Base-by-base conservation (phyloP, 768 basidiomycete species). In the Collybia nuda region DNA sequence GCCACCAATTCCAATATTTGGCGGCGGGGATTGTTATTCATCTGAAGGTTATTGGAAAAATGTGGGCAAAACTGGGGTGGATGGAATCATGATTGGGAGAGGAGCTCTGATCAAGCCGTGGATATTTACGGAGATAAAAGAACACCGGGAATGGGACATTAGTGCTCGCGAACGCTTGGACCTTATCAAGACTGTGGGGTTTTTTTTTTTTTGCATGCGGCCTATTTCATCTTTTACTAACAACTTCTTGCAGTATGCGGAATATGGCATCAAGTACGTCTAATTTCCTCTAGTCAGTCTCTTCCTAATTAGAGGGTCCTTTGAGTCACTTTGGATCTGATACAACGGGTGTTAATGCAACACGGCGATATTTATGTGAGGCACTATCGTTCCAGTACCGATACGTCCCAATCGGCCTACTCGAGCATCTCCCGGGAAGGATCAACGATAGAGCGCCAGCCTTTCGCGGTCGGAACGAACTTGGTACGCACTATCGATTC, bases 91-190 rank as follows among this genome's bases (percentile, higher is more conserved):
- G 97, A 79, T 98, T 29, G 97, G 86, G 1, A 77, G 97, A 18
- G 97, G 97, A 0, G 96, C 94, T 0, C 72, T 98, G 43, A 97
- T 98, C 67, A 99, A 99, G 68, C 90, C 92, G 0, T 93, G 90
- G 90, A 86, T 95, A 47, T 96, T 95, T 67, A 96, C 93, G 0
- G 97, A 99, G 67, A 82, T 98, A 62, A 88, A 93, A 64, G 97
- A 98, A 62, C 78, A 73, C 18, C 69, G 93, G 21, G 94, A 97
- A 62, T 98, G 95, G 94, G 93, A 95, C 62, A 95, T 94, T 58
- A 88, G 84, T 60, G 81, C 91, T 12, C 75, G 84, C 5, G 94
- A 97, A 69, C 75, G 94, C 26, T 71, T 97, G 37, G 91, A 92
- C 38, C 69, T 87, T 21, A 79, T 94, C 40, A 75, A 85, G 59